phyloP scores from a whole-genome alignment of 108 stramenopile species.

The Conticribra weissflogii region DNA sequence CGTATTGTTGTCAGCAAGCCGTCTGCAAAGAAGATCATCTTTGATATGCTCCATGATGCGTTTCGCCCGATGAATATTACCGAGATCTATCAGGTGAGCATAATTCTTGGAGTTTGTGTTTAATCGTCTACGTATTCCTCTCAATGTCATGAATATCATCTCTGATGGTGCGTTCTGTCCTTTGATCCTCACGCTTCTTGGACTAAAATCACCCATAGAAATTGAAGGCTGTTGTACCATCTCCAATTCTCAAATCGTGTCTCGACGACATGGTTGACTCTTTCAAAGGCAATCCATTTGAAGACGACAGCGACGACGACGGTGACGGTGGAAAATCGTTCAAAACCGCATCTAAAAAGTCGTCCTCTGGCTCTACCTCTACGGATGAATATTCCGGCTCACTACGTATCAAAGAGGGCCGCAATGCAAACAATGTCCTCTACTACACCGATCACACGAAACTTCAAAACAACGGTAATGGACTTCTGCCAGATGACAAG shows the following conservation, averaged over 20 bases:
- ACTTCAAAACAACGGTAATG: slow-evolving; percentile 58
- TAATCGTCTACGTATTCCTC: background rate
- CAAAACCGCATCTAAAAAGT: slow-evolving; percentile 27
- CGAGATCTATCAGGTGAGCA: slow-evolving; percentile 62
- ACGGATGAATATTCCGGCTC: slow-evolving; percentile 59
- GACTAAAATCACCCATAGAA: too few relatives aligned
- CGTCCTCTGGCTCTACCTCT: slow-evolving; percentile 15
- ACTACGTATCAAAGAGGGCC: slow-evolving; percentile 66
- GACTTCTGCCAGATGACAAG: slow-evolving; percentile 56
- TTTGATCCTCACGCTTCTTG: slow-evolving; percentile 18
- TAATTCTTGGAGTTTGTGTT: background rate
- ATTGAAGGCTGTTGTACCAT: slow-evolving; percentile 68
- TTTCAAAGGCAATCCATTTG: slow-evolving; percentile 48
- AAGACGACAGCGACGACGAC: slow-evolving; percentile 59
- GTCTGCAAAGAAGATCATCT: slow-evolving; percentile 75
- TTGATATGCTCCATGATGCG: slow-evolving; percentile 65
- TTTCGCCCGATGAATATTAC: slow-evolving; percentile 85
- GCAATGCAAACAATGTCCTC: slow-evolving; percentile 59
- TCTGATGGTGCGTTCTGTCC: background rate
- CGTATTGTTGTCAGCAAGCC: slow-evolving; percentile 69
- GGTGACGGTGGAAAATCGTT: slow-evolving; percentile 32
- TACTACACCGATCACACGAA: slow-evolving; percentile 82
- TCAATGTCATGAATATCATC: background rate
- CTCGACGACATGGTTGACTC: slow-evolving; percentile 75
- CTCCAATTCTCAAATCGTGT: slow-evolving; percentile 61